phyloP scores from a whole-genome alignment of 1,139 yeast genomes.

The Blastobotrys arbuscula region DNA sequence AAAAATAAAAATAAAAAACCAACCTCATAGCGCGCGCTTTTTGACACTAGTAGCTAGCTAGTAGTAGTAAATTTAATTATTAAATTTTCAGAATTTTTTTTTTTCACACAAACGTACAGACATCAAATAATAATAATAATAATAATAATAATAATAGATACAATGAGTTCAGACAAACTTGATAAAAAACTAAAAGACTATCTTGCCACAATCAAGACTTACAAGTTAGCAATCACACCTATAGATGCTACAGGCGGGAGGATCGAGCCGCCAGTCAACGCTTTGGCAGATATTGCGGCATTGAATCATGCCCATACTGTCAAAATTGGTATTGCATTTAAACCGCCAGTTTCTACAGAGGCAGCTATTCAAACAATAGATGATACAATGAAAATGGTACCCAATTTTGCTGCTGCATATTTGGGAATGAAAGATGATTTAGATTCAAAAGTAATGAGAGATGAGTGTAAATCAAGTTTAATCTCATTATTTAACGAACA shows the following conservation, averaged over 20 bases:
- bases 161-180: neutral
- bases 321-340: constrained; percentile 69
- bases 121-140: neutral
- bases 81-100: neutral
- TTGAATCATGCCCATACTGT: constrained; percentile 74
- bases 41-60: no score
- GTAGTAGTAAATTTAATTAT: neutral
- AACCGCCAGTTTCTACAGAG: constrained; percentile 48
- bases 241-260: constrained; percentile 6
- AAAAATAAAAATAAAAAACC: no score
- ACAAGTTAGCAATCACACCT: constrained; percentile 4
- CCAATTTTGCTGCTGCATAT: constrained; percentile 19
- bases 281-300: constrained; percentile 51
- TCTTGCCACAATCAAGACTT: neutral
- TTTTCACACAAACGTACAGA: neutral
- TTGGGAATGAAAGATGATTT: constrained; percentile 15
- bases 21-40: no score
- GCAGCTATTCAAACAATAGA: constrained; percentile 53
- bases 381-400: constrained; percentile 40
- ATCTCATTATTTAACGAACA: constrained; percentile 11
- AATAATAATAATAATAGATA: neutral
- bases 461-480: constrained; percentile 10
- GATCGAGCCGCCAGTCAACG: constrained; percentile 36
- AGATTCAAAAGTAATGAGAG: constrained; percentile 15
- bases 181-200: neutral